Evolutionary conservation across 352 stramenopile species (phyloP).

Genomic region (Thraustochytrium sp.): DNA sequence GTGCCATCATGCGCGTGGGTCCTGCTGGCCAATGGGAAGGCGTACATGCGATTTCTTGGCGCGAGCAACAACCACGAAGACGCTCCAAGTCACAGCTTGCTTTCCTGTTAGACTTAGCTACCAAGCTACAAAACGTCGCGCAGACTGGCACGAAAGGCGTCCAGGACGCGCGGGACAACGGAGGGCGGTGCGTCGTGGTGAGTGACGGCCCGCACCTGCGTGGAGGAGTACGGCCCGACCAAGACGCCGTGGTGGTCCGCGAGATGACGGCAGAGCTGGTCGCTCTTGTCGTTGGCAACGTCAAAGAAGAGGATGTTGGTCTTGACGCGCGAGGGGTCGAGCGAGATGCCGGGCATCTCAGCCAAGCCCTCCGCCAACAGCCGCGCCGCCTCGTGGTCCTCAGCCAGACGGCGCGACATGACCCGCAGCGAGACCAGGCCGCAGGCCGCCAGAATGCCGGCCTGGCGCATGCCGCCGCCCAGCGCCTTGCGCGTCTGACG

Average conservation of each 20-base stretch:
- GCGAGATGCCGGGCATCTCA: conserved; percentile 60
- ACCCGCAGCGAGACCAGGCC: conserved; percentile 80
- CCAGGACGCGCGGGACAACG: not conserved
- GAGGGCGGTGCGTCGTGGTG: conserved; percentile 3
- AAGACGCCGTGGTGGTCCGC: not conserved
- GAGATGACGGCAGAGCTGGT: not conserved
- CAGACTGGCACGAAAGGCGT: not conserved
- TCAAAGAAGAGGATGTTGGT: conserved; percentile 80
- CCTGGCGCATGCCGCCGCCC: conserved; percentile 93
- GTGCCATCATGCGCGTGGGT: no score
- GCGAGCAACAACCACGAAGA: no score
- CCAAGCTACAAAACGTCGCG: not conserved
- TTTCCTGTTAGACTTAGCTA: no score
- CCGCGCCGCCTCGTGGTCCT: conserved; percentile 73
- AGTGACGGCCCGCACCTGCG: not conserved
- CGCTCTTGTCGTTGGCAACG: conserved; percentile 8
- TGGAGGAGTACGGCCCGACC: conserved; percentile 17
- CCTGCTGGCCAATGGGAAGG: no score
- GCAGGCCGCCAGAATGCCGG: conserved; percentile 82
- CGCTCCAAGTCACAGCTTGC: no score
- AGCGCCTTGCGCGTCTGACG: conserved; percentile 87
- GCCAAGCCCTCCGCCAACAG: conserved; percentile 61
- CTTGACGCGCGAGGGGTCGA: conserved; percentile 63
- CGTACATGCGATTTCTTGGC: no score
- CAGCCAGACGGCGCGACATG: conserved; percentile 69